Base-by-base conservation (phyloP, 225 moss, liverwort and hornwort genomes). In the Pseudisothecium myosuroides region DNA sequence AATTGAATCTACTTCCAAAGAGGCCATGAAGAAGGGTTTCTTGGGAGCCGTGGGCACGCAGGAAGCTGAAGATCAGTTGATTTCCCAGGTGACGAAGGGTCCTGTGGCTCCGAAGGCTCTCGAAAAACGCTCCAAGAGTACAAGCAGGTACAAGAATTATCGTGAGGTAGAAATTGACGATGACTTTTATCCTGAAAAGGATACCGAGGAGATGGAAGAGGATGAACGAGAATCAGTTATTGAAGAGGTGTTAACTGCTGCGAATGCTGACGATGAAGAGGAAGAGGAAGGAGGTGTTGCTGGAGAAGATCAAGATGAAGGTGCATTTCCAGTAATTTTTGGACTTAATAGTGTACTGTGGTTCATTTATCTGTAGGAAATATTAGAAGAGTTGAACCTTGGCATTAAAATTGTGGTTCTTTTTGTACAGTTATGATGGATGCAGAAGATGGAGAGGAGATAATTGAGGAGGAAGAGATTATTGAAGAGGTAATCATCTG, bases 1-100 rank as follows among this genome's bases (percentile, higher is more conserved):
- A 62, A 89, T 99, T 87, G 95, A 95, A 88, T 95, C 99, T 75
- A 99, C 99, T 50, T 99, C 99, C 74, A 99, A 99, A 87, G 96
- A 99, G 91, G 94, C 97, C 61, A 91, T 96, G 93, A 99, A 97
- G 90, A 94, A 95, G 74, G 99, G 99, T 56, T 92, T 99, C 61
- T 89, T 96, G 89, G 99, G 96, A 87, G 92, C 95, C 55, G 95
- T 99, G 64, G 97, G 99, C 64, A 96, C 96, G 26, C 94, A 96
- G 88, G 99, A 96, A 91, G 99, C 95, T 65, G 99, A 99, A 89
- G 99, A 99, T 85, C 94, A 91, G 92, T 82, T 97, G 75, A 88
- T 95, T 74, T 86, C 88, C 39, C 96, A 96, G 92, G 99, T 92
- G 58, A 87, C 93, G 7, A 99, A 95, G 90, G 95, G 91, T 36